Conservation (phyloP, 2,329 filamentous ascomycete genomes). For the Penicillium sp. region DNA sequence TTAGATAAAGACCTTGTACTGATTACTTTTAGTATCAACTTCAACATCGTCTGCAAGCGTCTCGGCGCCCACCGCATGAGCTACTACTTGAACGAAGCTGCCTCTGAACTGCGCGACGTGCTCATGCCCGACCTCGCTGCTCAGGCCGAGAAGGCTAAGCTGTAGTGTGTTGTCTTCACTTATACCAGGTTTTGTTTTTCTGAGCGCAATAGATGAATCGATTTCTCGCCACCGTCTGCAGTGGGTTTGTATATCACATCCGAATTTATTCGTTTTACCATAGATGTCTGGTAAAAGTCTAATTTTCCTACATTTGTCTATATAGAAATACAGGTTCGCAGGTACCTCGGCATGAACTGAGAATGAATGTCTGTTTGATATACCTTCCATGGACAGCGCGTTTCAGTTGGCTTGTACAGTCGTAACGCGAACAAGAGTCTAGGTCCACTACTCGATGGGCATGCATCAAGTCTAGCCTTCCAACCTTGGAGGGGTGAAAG, state of each 20-base stretch:
- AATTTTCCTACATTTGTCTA: no score
- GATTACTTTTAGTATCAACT: slow-evolving; percentile 66
- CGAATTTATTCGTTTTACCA: no score
- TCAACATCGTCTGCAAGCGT: slow-evolving; percentile 94
- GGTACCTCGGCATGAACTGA: no score
- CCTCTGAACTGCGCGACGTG: slow-evolving; percentile 80
- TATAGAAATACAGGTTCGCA: no score
- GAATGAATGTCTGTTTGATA: no score
- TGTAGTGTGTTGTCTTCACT: slow-evolving; percentile 50
- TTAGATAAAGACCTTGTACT: background rate
- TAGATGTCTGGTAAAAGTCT: no score
- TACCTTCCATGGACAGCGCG: no score
- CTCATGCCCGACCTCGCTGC: slow-evolving; percentile 65
- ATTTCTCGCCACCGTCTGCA: background rate
- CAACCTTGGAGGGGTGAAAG: no score
- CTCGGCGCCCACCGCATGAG: slow-evolving; percentile 89
- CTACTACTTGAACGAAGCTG: slow-evolving; percentile 91
- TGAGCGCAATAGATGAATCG: slow-evolving; percentile 14
- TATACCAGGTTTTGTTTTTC: background rate
- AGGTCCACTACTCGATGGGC: no score
- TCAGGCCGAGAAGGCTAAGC: slow-evolving; percentile 76
- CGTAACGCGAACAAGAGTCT: no score
- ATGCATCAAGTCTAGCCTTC: no score
- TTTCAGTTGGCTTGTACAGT: no score
- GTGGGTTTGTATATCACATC: background rate